Evolutionary conservation across 2,329 filamentous ascomycete species (phyloP), one percentile per base, ranked within the genome.

Genomic region (Aspergillaceae sp.): DNA sequence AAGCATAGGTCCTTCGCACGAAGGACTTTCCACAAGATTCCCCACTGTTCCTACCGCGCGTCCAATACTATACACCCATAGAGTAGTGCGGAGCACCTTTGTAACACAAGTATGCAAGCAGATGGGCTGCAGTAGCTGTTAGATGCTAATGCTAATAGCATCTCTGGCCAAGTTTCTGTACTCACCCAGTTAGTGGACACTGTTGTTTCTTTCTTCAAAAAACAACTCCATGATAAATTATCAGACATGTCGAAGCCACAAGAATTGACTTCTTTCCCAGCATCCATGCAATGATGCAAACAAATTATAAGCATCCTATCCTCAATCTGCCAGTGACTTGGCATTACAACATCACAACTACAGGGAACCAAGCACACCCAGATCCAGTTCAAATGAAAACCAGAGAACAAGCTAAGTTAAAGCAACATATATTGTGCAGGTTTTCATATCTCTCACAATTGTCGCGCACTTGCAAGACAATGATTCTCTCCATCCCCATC

Each of bases 401-500:
- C 8, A 5, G 9, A 34, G n/a, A 34, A 4, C 7, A 34, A 34
- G 33, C 33, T 4, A 34, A n/a, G n/a, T 34, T 8, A n/a, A n/a
- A n/a, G n/a, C 33, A 34, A n/a, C 5, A 4, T 34, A n/a, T 34
- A 3, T 34, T 19, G 19, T 19, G 19, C 19, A 19, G 19, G 19
- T 19, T 19, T 19, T 1, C 19, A 19, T 19, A 19, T 19, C 19
- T 19, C 19, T 19, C 19, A 19, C 19, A 19, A 19, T 19, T 19
- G 19, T 19, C 19, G 19, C 19, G 19, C 19, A 19, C 19, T 19
- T 19, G 19, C 19, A 19, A 19, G 72, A 75, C 29, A 27, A 73
- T 1, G 69, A 65, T 0, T 73, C 70, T 0, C 36, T 74, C 0
- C 69, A 70, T 30, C 40, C 58, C 1, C 46, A 72, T 0, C 59